phyloP scores from a whole-genome alignment of 2,329 filamentous ascomycete genomes.

The Fusarium tupiense region DNA sequence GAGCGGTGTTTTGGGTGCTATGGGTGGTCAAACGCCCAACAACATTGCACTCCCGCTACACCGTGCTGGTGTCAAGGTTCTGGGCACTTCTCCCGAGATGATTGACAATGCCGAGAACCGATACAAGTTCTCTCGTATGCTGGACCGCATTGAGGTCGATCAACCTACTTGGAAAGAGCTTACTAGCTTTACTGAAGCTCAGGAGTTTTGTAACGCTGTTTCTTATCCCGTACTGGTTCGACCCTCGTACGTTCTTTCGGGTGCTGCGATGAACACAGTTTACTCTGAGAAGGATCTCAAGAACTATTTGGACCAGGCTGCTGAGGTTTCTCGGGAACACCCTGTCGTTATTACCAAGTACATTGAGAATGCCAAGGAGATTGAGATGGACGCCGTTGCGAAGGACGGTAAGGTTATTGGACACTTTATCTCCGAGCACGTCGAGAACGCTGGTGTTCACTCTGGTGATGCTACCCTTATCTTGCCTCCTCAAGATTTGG shows the following conservation, averaged over 20 bases:
- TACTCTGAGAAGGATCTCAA: slow-evolving; percentile 95
- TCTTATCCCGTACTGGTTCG: slow-evolving; percentile 94
- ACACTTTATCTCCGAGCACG: slow-evolving; percentile 98
- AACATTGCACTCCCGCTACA: slow-evolving; percentile 94
- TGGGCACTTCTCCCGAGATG: slow-evolving; percentile 98
- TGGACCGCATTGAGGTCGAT: slow-evolving; percentile 93
- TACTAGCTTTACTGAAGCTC: slow-evolving; percentile 92
- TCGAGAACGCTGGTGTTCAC: slow-evolving; percentile 98
- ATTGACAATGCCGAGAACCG: slow-evolving; percentile 97
- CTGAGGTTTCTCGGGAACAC: slow-evolving; percentile 92
- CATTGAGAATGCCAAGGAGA: slow-evolving; percentile 99
- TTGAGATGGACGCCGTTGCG: slow-evolving; percentile 99
- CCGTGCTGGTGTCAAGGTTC: slow-evolving; percentile 88
- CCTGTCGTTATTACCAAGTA: slow-evolving; percentile 99
- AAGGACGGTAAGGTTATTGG: slow-evolving; percentile 89
- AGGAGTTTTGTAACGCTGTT: slow-evolving; percentile 86
- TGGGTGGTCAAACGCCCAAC: slow-evolving; percentile 98
- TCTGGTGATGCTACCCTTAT: slow-evolving; percentile 98
- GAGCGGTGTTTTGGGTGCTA: slow-evolving; percentile 87
- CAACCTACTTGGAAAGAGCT: slow-evolving; percentile 98
- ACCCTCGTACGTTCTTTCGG: slow-evolving; percentile 95
- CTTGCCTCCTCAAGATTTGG: slow-evolving; percentile 91
- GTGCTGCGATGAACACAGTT: slow-evolving; percentile 98
- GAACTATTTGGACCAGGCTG: slow-evolving; percentile 88
- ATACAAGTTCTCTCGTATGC: slow-evolving; percentile 98